Percentiles rank a stretch among this genome's conserved stretches.
Evolutionary conservation across 768 basidiomycete species (phyloP).

Genomic region (Mycena kentingensis): DNA sequence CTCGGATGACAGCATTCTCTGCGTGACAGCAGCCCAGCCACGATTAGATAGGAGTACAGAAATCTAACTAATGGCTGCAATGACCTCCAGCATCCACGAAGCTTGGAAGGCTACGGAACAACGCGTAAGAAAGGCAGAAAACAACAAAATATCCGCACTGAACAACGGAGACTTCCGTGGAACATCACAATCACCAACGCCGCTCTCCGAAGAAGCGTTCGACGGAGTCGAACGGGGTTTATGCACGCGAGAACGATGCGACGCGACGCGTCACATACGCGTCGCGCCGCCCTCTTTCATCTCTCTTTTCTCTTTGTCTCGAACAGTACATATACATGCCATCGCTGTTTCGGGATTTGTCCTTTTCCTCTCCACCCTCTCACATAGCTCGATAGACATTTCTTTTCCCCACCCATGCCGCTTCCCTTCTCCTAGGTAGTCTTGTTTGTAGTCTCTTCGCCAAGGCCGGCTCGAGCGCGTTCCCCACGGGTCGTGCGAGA

Average conservation of each 20-base stretch:
- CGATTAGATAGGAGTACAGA: too few species aligned
- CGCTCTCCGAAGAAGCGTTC: not conserved
- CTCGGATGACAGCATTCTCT: too few species aligned
- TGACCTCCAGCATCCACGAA: too few species aligned
- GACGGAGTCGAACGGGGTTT: not conserved
- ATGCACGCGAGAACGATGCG: not conserved
- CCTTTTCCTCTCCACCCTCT: not conserved
- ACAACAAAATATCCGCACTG: too few species aligned
- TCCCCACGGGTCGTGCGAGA: constrained; percentile 15
- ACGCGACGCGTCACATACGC: not conserved
- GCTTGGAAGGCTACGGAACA: too few species aligned
- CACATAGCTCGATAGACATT: not conserved
- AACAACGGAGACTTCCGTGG: too few species aligned
- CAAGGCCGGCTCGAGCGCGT: constrained; percentile 15
- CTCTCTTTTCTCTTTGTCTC: not conserved
- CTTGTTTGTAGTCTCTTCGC: constrained; percentile 1
- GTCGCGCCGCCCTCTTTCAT: not conserved
- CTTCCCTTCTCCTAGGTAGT: not conserved
- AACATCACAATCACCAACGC: too few species aligned
- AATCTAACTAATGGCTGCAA: too few species aligned
- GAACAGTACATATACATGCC: not conserved
- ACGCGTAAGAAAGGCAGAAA: too few species aligned
- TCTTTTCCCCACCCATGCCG: not conserved
- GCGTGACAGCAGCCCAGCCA: too few species aligned
- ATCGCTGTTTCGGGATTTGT: not conserved